Evolutionary conservation across 257 asterid genomes (phyloP).

Genomic region (Nicotiana paniculata): DNA sequence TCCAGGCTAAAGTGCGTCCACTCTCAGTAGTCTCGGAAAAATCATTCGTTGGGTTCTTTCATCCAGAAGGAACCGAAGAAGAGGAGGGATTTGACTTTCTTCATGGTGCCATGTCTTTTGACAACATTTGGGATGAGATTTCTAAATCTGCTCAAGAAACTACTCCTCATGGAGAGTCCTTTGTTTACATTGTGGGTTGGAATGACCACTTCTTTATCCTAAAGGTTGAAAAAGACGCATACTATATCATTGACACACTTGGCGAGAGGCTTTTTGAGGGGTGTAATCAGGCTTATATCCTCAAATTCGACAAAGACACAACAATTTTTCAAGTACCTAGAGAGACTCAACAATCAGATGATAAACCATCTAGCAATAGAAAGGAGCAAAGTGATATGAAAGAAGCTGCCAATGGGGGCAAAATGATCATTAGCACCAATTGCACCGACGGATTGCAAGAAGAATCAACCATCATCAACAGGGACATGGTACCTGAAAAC

Average conservation of each 20-base stretch:
- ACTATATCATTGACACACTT: conserved; percentile 12
- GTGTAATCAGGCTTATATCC: conserved; percentile 11
- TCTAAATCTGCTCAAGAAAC: neutral
- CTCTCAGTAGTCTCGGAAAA: conserved; percentile 7
- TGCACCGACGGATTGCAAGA: neutral
- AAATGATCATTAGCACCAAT: neutral
- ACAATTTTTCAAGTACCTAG: neutral
- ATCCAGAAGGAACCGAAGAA: conserved; percentile 5
- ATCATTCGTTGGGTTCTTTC: conserved; percentile 14
- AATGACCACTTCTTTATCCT: conserved; percentile 14
- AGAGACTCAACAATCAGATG: neutral
- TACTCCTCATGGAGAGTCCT: neutral
- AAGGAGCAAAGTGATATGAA: neutral
- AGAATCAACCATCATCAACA: neutral
- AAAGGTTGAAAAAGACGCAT: conserved; percentile 7
- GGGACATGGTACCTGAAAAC: neutral
- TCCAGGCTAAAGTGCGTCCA: conserved; percentile 9
- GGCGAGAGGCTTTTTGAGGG: conserved; percentile 16
- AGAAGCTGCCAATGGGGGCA: neutral
- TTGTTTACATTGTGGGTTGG: conserved; percentile 12
- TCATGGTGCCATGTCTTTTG: conserved; percentile 14
- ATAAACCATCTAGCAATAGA: neutral
- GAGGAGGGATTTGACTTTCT: conserved; percentile 9
- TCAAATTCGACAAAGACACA: conserved; percentile 10
- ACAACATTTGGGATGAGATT: conserved; percentile 16